Evolutionary conservation across 768 basidiomycete species (phyloP).

Genomic region (Ramaria sp.): DNA sequence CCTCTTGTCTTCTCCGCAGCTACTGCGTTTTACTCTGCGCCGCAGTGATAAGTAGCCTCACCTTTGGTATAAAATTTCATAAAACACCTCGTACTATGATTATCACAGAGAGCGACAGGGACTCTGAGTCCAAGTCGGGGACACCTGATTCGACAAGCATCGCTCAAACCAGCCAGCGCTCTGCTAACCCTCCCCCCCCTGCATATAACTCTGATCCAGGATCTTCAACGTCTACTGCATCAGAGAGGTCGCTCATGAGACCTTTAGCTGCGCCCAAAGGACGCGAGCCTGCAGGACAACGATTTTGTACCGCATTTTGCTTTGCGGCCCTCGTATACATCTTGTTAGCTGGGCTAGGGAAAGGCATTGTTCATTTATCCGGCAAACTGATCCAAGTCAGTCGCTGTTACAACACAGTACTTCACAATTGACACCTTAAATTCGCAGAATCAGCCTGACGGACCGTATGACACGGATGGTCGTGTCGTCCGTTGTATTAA

Average conservation of each 20-base stretch:
- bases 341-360: constrained; percentile 10
- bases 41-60: not conserved
- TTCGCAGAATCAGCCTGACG: not conserved
- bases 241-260: not conserved
- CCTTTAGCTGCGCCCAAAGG: no score
- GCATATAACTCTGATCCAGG: not conserved
- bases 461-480: not conserved
- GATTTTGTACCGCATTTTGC: constrained; percentile 20
- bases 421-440: not conserved
- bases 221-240: not conserved
- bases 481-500: not conserved
- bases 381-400: not conserved
- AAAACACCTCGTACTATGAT: not conserved
- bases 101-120: not conserved
- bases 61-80: not conserved
- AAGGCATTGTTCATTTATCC: constrained; percentile 4
- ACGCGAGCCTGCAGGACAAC: constrained; percentile 2
- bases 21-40: not conserved
- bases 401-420: not conserved
- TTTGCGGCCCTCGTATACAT: constrained; percentile 19
- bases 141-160: not conserved
- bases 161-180: not conserved
- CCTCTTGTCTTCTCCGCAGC: not conserved
- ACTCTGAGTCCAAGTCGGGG: not conserved
- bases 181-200: not conserved